Conservation (phyloP, 2,329 filamentous ascomycete species). For the Microascus cirrosus region DNA sequence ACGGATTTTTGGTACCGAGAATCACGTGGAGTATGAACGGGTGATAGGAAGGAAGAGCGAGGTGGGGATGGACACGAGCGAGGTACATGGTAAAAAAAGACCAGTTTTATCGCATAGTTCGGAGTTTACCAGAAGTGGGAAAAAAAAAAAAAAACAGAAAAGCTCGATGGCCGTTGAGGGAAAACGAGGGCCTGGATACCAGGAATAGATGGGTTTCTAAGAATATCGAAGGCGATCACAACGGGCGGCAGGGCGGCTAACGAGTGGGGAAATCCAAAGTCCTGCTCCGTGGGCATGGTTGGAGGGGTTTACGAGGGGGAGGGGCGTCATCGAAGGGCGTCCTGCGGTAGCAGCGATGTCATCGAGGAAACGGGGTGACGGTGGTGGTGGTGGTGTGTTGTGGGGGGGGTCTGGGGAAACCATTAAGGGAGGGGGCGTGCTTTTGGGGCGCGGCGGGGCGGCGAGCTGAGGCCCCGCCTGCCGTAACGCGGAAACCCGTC, state of each 20-base stretch:
- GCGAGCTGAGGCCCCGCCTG: neutral
- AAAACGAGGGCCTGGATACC: neutral
- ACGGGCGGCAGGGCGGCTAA: neutral
- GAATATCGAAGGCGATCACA: neutral
- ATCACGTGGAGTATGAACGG: no score
- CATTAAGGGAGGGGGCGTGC: neutral
- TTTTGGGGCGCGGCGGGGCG: neutral
- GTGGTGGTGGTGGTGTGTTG: neutral
- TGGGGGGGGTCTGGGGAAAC: neutral
- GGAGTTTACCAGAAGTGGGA: neutral
- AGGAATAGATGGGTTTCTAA: neutral
- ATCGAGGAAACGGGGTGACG: neutral
- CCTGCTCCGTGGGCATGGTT: neutral
- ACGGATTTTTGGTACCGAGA: no score
- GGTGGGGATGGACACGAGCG: neutral
- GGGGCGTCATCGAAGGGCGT: neutral
- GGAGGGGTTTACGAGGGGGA: neutral
- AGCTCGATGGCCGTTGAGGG: no score
- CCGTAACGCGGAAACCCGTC: no score
- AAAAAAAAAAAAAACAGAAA: neutral
- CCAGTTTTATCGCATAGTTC: no score
- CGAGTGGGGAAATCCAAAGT: neutral
- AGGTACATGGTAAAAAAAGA: no score
- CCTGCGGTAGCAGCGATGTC: neutral
- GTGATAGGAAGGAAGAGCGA: neutral